Base-by-base conservation (phyloP, 2,329 filamentous ascomycete species). In the Beauveria pseudobassiana region DNA sequence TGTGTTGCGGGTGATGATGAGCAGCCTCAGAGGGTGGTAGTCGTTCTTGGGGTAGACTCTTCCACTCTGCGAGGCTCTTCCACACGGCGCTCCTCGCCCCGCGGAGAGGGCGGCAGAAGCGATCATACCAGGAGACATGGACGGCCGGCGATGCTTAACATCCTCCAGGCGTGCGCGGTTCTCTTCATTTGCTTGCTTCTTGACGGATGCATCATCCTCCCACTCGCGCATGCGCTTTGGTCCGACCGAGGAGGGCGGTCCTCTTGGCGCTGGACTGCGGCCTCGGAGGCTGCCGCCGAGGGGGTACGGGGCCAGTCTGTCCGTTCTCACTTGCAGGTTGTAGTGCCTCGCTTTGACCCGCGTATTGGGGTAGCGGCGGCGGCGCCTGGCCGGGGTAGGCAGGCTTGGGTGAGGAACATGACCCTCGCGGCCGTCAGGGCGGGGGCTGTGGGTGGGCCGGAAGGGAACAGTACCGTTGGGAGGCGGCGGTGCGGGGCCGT, bases 11-110 rank as follows among this genome's bases (percentile, higher is more conserved):
- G 22, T 74, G 71, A 70, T 96, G 93, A 71, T 96, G 93, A 2
- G 93, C 92, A 60, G 91, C 91, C 74, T 97, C 92, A 1, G 93
- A 96, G 5, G 92, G 72, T 97, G 91, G 69, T 97, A 96, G 61
- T 64, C 67, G 9, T 70, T 71, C 46, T 64, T 62, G 4, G 70
- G 0, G 75, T 75, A 1, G 70, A 64, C 28, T 69, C 68, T 65
- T 67, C 70, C 66, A 76, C 72, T 38, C 67, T 70, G n/a, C 82
- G 80, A 53, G 80, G 74, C 58, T 84, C 82, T 53, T 89, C 86
- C 62, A 81, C 75, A 42, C 86, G 83, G 30, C 85, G 82, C 61
- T 88, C 86, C 38, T 90, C 87, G 58, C 84, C 82, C 42, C 87
- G 86, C 59, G 89, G 90, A 9, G 91, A 93, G 71, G 91, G 62